Evolutionary conservation across 192 early-diverging fungal genomes (phyloP), one percentile per base, ranked within the genome.

Genomic region (Haplosporangium gracile): DNA sequence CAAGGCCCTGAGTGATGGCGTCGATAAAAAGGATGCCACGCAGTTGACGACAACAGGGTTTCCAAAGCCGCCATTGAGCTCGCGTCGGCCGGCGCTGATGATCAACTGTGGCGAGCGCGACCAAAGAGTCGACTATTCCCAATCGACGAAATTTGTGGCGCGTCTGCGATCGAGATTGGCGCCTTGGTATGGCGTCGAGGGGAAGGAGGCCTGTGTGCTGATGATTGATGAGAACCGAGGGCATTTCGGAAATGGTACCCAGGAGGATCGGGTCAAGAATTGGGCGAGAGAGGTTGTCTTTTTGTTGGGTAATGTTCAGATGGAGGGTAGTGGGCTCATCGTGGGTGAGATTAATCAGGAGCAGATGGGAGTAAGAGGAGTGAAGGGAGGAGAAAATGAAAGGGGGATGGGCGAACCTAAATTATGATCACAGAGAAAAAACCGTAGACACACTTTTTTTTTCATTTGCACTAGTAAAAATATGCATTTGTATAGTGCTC

Each of bases 61-160:
- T 53, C 78, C 69, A 4, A 24, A 68, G 18, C 78, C 78, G 49
- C 83, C 83, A 1, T 39, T 76, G 47, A 73, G 51, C 10, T 69
- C 36, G 2, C 75, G 80, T 16, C 75, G 82, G 13, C 95, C 95
- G 15, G 92, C 95, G 16, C 88, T 97, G 32, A 87, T 96, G 80
- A 93, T 96, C 20, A 93, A 93, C 4, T 95, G 91, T 36, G 97
- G 97, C 7, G 90, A 96, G 51, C 91, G 91, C 51, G 97, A 98
- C 81, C 92, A 93, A 74, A 88, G 97, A 0, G 97, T 98, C 4
- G 89, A 92, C 34, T 94, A 92, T 53, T 97, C 93, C 88, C 96
- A 98, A 77, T 95, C 96, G 1, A 79, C 95, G n/a, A 98, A 98
- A 81, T 98, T 92, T 88, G 94, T 97, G 42, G 96, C 97, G 13